A percentile compares a stretch with the other conserved stretches of the same genome.
Evolutionary conservation across 805 yeast genomes (phyloP).

Genomic region (Candida parachauliodes): DNA sequence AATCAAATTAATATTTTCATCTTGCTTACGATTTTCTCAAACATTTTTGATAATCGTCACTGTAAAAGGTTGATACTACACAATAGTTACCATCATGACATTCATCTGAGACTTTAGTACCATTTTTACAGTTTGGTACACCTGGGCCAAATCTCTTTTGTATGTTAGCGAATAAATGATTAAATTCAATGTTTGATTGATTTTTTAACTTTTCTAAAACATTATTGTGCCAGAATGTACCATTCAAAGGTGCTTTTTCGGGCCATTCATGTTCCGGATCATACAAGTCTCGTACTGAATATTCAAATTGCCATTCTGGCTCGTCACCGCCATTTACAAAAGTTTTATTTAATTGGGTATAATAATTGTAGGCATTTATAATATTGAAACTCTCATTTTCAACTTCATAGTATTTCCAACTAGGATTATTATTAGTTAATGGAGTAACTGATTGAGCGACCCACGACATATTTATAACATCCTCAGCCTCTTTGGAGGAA

Average conservation of each 20-base stretch:
- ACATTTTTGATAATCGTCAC: constrained; percentile 16
- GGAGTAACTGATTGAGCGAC: constrained; percentile 67
- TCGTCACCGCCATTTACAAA: constrained; percentile 49
- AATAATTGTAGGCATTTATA: constrained; percentile 57
- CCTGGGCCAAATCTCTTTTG: constrained; percentile 55
- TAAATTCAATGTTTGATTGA: constrained; percentile 33
- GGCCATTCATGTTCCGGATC: constrained; percentile 57
- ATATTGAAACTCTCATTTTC: constrained; percentile 58
- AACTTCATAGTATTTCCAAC: constrained; percentile 69
- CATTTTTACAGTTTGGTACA: constrained; percentile 45
- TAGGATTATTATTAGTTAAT: constrained; percentile 55
- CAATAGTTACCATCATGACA: constrained; percentile 23
- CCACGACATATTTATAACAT: constrained; percentile 57
- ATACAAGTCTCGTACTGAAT: constrained; percentile 59
- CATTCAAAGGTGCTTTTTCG: constrained; percentile 54
- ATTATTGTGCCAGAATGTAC: constrained; percentile 58
- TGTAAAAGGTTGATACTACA: constrained; percentile 11
- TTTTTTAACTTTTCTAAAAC: constrained; percentile 46
- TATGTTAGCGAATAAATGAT: constrained; percentile 48
- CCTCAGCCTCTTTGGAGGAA: constrained; percentile 34
- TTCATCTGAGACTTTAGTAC: constrained; percentile 16
- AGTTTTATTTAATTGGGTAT: constrained; percentile 58
- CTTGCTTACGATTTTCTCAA: constrained; percentile 6
- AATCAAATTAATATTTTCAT: no score
- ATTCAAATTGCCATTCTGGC: constrained; percentile 60